Evolutionary conservation across 2,329 filamentous ascomycete species (phyloP).

Genomic region (Helicocarpus griseus): DNA sequence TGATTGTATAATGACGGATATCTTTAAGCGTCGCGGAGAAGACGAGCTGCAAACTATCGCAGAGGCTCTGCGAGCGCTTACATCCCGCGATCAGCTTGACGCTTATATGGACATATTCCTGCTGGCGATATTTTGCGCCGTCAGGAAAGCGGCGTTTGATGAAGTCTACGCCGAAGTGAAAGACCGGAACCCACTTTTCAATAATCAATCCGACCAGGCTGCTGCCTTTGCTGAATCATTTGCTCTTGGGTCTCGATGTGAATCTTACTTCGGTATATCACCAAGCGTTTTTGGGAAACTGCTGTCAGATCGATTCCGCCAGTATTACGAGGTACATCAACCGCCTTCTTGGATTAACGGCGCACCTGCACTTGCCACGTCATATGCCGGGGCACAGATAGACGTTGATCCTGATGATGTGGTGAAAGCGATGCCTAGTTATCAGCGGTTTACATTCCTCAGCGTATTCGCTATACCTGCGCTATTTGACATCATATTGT

Average conservation of each 20-base stretch:
- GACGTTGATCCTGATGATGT: constrained; percentile 42
- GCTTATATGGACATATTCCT: constrained; percentile 45
- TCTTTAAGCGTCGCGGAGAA: constrained; percentile 23
- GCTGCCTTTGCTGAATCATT: constrained; percentile 56
- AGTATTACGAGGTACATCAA: constrained; percentile 37
- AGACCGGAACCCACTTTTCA: constrained; percentile 52
- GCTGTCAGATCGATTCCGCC: constrained; percentile 32
- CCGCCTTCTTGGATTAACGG: constrained; percentile 43
- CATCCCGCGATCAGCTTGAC: constrained; percentile 28
- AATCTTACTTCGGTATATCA: constrained; percentile 50
- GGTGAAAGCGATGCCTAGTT: constrained; percentile 34
- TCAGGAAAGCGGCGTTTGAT: constrained; percentile 48
- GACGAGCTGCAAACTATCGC: constrained; percentile 29
- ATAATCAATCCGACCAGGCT: constrained; percentile 52
- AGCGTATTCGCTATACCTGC: constrained; percentile 55
- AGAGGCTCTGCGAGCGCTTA: constrained; percentile 26
- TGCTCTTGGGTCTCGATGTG: constrained; percentile 53
- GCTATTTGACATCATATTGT: constrained; percentile 50
- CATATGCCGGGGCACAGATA: constrained; percentile 44
- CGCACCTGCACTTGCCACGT: constrained; percentile 39
- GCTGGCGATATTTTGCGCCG: constrained; percentile 48
- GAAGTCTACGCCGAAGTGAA: constrained; percentile 55
- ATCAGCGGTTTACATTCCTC: constrained; percentile 47
- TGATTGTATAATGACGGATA: constrained; percentile 19
- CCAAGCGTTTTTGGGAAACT: constrained; percentile 40